A percentile compares a stretch with the other conserved stretches of the same genome.
These are phyloP conservation scores for Leucocoprinus sp. DNA, from an alignment of 768 basidiomycete species.

Conservation along the genomic window DNA sequence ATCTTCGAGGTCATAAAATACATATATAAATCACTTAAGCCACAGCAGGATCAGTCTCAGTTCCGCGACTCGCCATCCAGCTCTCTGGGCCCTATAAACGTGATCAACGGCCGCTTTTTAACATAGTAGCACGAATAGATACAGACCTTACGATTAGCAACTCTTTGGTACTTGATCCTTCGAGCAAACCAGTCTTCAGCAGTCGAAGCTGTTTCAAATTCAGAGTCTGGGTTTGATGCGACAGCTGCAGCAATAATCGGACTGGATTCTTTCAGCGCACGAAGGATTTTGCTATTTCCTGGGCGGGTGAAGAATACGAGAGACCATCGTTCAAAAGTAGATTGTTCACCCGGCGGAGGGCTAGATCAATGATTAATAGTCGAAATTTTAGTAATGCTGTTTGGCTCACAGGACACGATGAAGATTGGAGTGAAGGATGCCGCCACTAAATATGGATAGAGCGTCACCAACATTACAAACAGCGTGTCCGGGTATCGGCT, in stretches of 20 bases:
- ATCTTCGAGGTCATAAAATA: too few species aligned
- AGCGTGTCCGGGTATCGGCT: conserved; percentile 49
- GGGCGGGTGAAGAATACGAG: conserved; percentile 64
- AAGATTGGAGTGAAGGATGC: conserved; percentile 54
- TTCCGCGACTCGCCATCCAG: conserved; percentile 40
- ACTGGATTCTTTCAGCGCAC: conserved; percentile 45
- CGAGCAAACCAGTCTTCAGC: conserved; percentile 37
- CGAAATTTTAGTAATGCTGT: background rate
- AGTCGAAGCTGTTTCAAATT: conserved; percentile 28
- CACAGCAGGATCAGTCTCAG: conserved; percentile 19
- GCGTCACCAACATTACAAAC: conserved; percentile 61
- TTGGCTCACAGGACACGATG: conserved; percentile 51
- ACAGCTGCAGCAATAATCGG: conserved; percentile 38
- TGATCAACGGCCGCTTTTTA: background rate
- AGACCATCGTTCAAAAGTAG: conserved; percentile 49
- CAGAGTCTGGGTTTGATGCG: conserved; percentile 27
- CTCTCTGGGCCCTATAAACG: conserved; percentile 34
- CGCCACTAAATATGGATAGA: conserved; percentile 52
- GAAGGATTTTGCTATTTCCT: conserved; percentile 41
- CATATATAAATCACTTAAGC: background rate
- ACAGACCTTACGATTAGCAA: conserved; percentile 34
- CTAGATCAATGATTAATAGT: conserved; percentile 18
- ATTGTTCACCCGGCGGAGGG: conserved; percentile 53
- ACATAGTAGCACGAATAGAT: background rate
- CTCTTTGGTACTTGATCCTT: conserved; percentile 35